Percentiles rank a stretch among this genome's conserved stretches.
These are phyloP conservation scores for Termitomyces sp. DNA, from an alignment of 768 basidiomycete genomes.

Conservation along the genomic window DNA sequence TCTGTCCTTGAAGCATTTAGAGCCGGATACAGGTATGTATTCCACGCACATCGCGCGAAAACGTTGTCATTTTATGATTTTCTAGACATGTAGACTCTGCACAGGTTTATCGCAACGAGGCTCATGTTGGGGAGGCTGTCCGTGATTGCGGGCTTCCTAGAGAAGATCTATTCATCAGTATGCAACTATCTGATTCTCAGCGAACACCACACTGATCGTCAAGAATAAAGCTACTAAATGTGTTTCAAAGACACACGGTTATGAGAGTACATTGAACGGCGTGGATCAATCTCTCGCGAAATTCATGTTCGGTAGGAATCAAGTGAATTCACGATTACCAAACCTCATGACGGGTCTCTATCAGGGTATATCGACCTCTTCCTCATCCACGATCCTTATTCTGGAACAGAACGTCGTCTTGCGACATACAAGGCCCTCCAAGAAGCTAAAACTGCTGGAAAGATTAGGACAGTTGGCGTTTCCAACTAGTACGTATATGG, in stretches of 20 bases:
- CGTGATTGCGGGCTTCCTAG: conserved; percentile 53
- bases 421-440: conserved; percentile 69
- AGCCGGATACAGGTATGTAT: conserved; percentile 56
- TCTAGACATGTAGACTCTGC: conserved; percentile 73
- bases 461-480: conserved; percentile 72
- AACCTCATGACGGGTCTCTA: neutral
- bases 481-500: conserved; percentile 68
- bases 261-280: conserved; percentile 53
- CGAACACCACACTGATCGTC: neutral
- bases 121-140: conserved; percentile 56
- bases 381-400: conserved; percentile 72
- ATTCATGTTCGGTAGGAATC: conserved; percentile 50
- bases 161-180: conserved; percentile 71
- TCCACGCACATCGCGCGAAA: neutral
- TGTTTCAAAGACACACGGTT: conserved; percentile 54
- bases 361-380: conserved; percentile 58
- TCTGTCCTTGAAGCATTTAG: conserved; percentile 62
- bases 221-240: conserved; percentile 60
- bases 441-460: conserved; percentile 59
- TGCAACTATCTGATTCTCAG: neutral
- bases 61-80: neutral
- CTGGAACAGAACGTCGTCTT: conserved; percentile 63
- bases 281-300: conserved; percentile 59
- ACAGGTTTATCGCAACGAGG: conserved; percentile 65
- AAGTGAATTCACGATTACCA: neutral